Evolutionary conservation across 352 stramenopile genomes (phyloP), one percentile per base, ranked within the genome.

Genomic region (Halophytophthora batemanensis): DNA sequence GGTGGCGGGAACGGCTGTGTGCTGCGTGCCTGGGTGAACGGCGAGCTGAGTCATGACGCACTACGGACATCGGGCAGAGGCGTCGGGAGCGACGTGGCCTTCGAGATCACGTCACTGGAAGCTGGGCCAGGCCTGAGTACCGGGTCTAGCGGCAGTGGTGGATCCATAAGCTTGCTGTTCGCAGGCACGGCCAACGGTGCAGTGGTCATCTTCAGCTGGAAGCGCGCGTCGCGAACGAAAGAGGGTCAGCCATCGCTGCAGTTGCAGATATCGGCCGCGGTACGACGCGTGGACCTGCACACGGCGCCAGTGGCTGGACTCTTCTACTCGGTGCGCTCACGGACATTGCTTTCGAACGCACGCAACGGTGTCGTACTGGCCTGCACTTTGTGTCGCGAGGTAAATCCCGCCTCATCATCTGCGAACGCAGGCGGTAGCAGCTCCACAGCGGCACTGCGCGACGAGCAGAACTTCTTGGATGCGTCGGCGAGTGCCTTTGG

Each of bases 11-110:
- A 14, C 10, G 47, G 45, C 17, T 65, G 53, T 25, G 36, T 61
- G n/a, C 34, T 88, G 10, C 74, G 77, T 1, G 74, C 65, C 1
- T 88, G 72, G 72, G 31, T 85, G 8, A 85, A 86, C 45, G 77
- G 77, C 0, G 53, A 84, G 17, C 46, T 88, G 31, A 25, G 45
- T 12, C 60, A 62, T 3, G 73, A 86, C 28, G 63, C 71, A 6
- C 49, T 87, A 15, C 43, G 56, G 10, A 53, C 42, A 22, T 35
- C 46, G 15, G 23, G 39, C 31, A 40, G 53, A 11, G 28, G 40
- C 45, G 10, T 57, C 23, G 55, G 53, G 3, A 48, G 74, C 53
- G 57, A 45, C 22, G 21, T 82, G 3, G 37, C 48, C 0, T 59
- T 74, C 42, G 49, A 74, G 17, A 55, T 87, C 40, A 86, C 76